Percentiles rank a stretch among this genome's conserved stretches.
Evolutionary conservation across 108 stramenopile genomes (phyloP).

Genomic region (Cyclotella cryptica): DNA sequence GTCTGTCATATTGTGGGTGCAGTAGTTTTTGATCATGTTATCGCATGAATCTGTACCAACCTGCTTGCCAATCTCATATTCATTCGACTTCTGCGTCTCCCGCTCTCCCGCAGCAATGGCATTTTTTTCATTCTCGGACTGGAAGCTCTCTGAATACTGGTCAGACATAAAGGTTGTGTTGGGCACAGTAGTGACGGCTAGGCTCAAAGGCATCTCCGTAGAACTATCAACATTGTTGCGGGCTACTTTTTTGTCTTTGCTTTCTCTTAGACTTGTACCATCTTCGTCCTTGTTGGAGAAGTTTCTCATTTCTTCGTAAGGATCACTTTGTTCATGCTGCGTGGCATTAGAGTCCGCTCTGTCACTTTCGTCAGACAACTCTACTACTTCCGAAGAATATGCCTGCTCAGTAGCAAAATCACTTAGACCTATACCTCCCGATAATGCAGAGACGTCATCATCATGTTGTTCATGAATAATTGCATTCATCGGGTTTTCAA

Average conservation of each 20-base stretch:
- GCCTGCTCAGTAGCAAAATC: background rate
- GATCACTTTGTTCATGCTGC: too few species aligned
- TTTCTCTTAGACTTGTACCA: background rate
- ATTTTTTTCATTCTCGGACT: background rate
- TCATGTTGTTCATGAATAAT: background rate
- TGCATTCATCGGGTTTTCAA: background rate
- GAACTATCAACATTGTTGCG: background rate
- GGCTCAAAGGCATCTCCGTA: background rate
- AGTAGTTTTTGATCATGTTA: background rate
- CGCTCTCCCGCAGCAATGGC: background rate
- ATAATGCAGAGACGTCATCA: conserved; percentile 14
- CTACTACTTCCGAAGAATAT: background rate
- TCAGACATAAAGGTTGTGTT: background rate
- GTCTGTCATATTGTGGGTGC: too few species aligned
- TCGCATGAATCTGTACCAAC: too few species aligned
- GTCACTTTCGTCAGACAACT: too few species aligned
- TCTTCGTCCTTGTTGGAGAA: background rate
- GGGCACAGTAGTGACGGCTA: background rate
- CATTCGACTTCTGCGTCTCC: background rate
- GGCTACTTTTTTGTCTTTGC: too few species aligned
- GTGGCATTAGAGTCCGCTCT: too few species aligned
- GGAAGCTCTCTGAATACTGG: conserved; percentile 5
- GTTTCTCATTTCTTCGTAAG: too few species aligned
- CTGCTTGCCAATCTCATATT: too few species aligned
- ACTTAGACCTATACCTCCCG: background rate